A percentile compares a stretch with the other conserved stretches of the same genome.
Conservation (phyloP, 106 monocot genomes). For the Triglochin maritima region DNA sequence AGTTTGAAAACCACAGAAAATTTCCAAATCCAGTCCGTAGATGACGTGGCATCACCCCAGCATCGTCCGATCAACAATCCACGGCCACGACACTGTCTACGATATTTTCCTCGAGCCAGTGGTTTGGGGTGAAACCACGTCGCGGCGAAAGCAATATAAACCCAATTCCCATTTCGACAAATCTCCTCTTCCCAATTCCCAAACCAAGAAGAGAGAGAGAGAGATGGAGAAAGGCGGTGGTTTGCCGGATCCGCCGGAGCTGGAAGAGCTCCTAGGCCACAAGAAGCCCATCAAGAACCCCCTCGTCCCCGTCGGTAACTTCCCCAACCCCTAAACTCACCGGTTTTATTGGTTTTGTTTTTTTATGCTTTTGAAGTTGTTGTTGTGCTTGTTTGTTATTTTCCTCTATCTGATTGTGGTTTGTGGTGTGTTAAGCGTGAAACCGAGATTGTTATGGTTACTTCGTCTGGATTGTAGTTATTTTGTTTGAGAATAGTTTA, state of each 20-base stretch:
- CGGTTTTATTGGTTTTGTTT: background rate
- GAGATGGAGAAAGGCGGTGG: background rate
- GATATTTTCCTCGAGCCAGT: too few species aligned
- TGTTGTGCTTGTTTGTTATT: background rate
- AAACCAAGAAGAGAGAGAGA: background rate
- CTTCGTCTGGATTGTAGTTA: too few species aligned
- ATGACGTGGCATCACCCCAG: too few species aligned
- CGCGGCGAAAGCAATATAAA: too few species aligned
- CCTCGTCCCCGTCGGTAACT: slow-evolving; percentile 6
- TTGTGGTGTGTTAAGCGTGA: background rate
- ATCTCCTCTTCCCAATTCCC: background rate
- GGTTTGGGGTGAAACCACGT: too few species aligned
- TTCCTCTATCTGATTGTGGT: background rate
- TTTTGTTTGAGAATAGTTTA: too few species aligned
- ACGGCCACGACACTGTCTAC: too few species aligned
- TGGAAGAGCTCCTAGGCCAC: slow-evolving; percentile 6
- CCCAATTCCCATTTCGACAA: background rate
- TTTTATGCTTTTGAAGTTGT: background rate
- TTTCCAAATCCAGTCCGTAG: too few species aligned
- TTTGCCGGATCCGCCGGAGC: background rate
- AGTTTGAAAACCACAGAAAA: too few species aligned
- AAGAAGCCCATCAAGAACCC: slow-evolving; percentile 6
- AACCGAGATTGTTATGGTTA: background rate
- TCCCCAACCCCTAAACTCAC: background rate
- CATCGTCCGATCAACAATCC: too few species aligned